phyloP scores from a whole-genome alignment of 306 rosid genomes.

The Lotus japonicus region DNA sequence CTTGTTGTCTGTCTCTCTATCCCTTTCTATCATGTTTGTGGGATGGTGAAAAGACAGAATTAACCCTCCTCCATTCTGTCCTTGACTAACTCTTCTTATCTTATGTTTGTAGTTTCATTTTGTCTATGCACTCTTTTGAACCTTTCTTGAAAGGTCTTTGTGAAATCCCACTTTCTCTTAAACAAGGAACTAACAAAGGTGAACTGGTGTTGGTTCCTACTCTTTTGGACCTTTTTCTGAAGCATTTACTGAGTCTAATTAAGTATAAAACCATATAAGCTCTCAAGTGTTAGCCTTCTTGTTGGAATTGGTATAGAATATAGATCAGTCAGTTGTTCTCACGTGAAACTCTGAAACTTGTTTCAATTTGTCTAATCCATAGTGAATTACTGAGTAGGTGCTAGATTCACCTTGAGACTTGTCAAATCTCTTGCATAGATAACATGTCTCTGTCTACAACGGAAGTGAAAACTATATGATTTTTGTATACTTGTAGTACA shows the following conservation, averaged over 20 bases:
- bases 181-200: not conserved
- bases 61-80: slow-evolving; percentile 28
- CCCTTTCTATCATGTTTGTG: slow-evolving; percentile 18
- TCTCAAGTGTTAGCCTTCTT: no score
- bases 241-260: not conserved
- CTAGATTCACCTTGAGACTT: not conserved
- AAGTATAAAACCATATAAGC: not conserved
- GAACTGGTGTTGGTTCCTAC: not conserved
- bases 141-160: not conserved
- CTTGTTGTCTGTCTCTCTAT: slow-evolving; percentile 3
- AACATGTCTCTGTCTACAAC: not conserved
- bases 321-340: not conserved
- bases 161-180: slow-evolving; percentile 1
- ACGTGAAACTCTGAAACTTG: not conserved
- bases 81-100: not conserved
- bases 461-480: not conserved
- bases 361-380: not conserved
- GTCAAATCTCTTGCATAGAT: not conserved
- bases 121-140: not conserved
- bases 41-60: slow-evolving; percentile 31
- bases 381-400: not conserved
- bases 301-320: no score
- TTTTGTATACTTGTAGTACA: not conserved
- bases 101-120: not conserved
- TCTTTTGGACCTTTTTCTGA: not conserved